Percentiles rank a stretch among this genome's conserved stretches.
These are phyloP conservation scores for Somion occarium DNA, from an alignment of 1,284 basidiomycete species.

Conservation along the genomic window DNA sequence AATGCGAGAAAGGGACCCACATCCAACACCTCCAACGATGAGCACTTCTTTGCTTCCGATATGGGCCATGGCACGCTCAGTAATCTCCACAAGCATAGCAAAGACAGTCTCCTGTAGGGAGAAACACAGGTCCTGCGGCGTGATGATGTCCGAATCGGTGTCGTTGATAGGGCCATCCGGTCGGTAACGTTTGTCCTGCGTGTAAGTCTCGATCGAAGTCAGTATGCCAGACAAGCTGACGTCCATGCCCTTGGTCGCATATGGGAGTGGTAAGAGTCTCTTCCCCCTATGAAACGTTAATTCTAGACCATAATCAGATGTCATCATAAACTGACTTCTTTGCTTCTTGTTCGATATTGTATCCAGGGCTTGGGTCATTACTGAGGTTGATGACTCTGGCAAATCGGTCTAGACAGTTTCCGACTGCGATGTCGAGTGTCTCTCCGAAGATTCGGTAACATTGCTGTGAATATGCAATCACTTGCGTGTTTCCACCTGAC, in stretches of 20 bases:
- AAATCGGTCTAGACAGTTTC: constrained; percentile 97
- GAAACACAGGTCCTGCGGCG: constrained; percentile 93
- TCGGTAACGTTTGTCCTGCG: constrained; percentile 71
- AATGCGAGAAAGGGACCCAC: constrained; percentile 44
- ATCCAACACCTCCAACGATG: constrained; percentile 98
- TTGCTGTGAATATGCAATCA: constrained; percentile 97
- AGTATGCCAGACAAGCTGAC: constrained; percentile 92
- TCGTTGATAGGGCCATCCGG: constrained; percentile 33
- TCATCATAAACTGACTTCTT: constrained; percentile 58
- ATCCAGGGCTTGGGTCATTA: constrained; percentile 97
- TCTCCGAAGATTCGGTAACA: constrained; percentile 99
- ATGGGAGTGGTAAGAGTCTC: constrained; percentile 81
- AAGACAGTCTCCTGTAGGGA: constrained; percentile 97
- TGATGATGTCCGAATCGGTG: constrained; percentile 72
- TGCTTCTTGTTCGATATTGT: constrained; percentile 96
- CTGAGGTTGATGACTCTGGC: constrained; percentile 93
- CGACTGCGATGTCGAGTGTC: constrained; percentile 97
- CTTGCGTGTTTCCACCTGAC: constrained; percentile 98
- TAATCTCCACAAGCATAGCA: constrained; percentile 99
- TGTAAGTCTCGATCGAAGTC: constrained; percentile 86
- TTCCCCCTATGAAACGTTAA: constrained; percentile 45
- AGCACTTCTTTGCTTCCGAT: constrained; percentile 95
- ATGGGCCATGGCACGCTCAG: constrained; percentile 98
- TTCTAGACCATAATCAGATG: background rate
- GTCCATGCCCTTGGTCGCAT: constrained; percentile 99